Evolutionary conservation across 805 yeast species (phyloP).

Genomic region (Hanseniaspora guilliermondii): DNA sequence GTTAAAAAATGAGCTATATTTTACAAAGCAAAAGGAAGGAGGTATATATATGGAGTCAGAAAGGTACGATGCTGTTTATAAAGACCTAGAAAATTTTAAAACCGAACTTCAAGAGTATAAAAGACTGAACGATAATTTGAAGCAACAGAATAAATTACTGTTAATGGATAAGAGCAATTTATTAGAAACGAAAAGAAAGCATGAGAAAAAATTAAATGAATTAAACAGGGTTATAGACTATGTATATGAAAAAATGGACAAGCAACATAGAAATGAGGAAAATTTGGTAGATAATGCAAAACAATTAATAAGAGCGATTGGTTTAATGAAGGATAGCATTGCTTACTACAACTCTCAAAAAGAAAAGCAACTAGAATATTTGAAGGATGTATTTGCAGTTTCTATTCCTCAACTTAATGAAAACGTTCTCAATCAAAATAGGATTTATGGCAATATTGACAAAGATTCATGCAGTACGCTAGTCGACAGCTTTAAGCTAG

Average conservation of each 20-base stretch:
- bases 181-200: conserved; percentile 22
- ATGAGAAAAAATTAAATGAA: conserved; percentile 21
- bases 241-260: conserved; percentile 22
- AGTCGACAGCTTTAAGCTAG: background rate
- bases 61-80: conserved; percentile 42
- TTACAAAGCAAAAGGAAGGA: conserved; percentile 54
- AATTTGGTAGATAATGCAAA: conserved; percentile 20
- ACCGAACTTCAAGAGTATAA: conserved; percentile 39
- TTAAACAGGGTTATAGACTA: conserved; percentile 21
- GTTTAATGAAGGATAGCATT: conserved; percentile 19
- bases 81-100: conserved; percentile 37
- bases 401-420: conserved; percentile 6
- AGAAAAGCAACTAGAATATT: conserved; percentile 12
- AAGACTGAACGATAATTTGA: conserved; percentile 32
- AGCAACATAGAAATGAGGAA: conserved; percentile 22
- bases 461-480: background rate
- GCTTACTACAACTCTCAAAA: conserved; percentile 20
- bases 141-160: conserved; percentile 28
- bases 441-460: background rate
- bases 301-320: conserved; percentile 18
- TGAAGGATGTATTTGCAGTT: background rate
- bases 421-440: background rate
- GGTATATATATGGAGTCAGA: conserved; percentile 44
- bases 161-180: conserved; percentile 24
- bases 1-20: conserved; percentile 45